Evolutionary conservation across 192 early-diverging fungal genomes (phyloP), one percentile per base, ranked within the genome.

Genomic region (Backusella parvicylindrica): DNA sequence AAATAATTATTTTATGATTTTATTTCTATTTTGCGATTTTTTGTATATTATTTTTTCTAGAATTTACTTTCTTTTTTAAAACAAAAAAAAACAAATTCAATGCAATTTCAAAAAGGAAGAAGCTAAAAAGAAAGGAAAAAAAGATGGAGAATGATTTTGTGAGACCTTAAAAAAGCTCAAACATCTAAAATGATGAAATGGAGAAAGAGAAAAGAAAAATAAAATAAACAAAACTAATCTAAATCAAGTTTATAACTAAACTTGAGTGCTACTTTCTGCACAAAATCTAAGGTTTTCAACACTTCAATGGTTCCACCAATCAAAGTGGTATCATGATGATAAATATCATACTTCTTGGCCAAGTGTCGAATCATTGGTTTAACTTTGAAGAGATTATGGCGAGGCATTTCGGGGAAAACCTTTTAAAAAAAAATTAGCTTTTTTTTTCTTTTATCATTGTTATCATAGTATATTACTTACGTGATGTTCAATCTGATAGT

Each of bases 401-500:
- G 87, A n/a, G 93, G 93, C 70, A 95, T 86, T 37, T 82, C 88
- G 6, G 94, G 92, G 87, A 95, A 95, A 79, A 93, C 66, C 80
- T 83, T 66, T 36, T 64, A 12, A 18, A 80, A 15, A 26, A 21
- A 21, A 70, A 23, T 35, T 35, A 30, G 30, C 3, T 40, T 36
- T 28, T 23, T 35, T 23, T 28, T 37, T 43, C n/a, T 18, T 9
- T 35, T 9, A 36, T 32, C 12, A 3, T 37, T 21, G 23, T 21
- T 36, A 69, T 69, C 13, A 36, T 36, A 69, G 36, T 36, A 69
- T 6, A 41, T 26, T 18, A 75, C 83, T 75, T 81, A 83, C 87
- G 76, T 95, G 94, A 85, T 95, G 94, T 80, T 95, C 93, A 73
- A 95, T 93, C 78, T 95, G 94, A 83, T 86, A 92, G 89, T 94